Evolutionary conservation across 2,329 filamentous ascomycete species (phyloP), one percentile per base, ranked within the genome.

Genomic region (Botrytis elliptica): DNA sequence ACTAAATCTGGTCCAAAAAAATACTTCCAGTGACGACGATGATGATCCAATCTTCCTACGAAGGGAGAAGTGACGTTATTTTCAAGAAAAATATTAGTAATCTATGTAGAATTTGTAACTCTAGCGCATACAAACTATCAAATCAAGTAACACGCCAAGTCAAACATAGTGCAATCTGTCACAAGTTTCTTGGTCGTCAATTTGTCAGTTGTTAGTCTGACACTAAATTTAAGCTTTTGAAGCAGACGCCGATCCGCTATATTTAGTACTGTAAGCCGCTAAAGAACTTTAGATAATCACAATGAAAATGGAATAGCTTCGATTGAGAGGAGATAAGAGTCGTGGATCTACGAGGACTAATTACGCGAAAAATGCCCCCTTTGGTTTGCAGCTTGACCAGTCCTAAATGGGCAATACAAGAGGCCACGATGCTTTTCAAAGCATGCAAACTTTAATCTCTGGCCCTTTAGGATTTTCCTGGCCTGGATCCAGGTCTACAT

Each of bases 41-140:
- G 12, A 55, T n/a, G 5, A 6, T 55, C 12, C 25, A n/a, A 49
- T 0, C 25, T 5, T 0, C 10, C 12, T 55, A 55, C 25, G 0
- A 55, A 55, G 49, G 12, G 8, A n/a, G 12, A 16, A 55, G 25
- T n/a, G 49, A 55, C 5, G 49, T 52, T 55, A 12, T 16, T 16
- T 14, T 55, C 12, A 3, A n/a, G 4, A 16, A n/a, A 0, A 2
- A 55, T 12, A n/a, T n/a, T 14, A 22, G 20, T 49, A 9, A 49
- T 49, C 2, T 49, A 22, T 22, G 44, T 22, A 49, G 20, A 0
- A n/a, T n/a, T 6, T n/a, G 12, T 5, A 52, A n/a, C 49, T 14
- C 25, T 52, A 52, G 12, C 2, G 3, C 25, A 55, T 4, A 55
- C 14, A 29, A 29, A n/a, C 14, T 29, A 18, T 55, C 5, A 25